Conservation (phyloP, 2,329 filamentous ascomycete species). For the Exophiala sp. region DNA sequence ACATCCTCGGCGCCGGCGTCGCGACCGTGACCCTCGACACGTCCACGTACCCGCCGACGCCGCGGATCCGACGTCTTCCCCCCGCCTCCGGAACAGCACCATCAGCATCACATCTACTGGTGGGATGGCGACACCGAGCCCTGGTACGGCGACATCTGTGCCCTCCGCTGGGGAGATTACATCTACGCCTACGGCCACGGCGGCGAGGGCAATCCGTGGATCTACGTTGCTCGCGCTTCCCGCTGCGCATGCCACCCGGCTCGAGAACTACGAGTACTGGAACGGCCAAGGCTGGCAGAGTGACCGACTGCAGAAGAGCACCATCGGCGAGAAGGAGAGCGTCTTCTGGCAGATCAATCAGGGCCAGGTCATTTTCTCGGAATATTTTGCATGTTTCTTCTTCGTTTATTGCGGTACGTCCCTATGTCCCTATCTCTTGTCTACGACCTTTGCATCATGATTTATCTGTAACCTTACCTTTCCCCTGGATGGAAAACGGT, state of each 20-base stretch:
- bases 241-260: conserved; percentile 16
- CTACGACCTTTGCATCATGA: too few species aligned
- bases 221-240: conserved; percentile 27
- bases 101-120: conserved; percentile 18
- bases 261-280: conserved; percentile 29
- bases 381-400: conserved; percentile 25
- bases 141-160: conserved; percentile 30
- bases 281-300: conserved; percentile 26
- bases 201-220: conserved; percentile 24
- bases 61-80: conserved; percentile 20
- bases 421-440: too few species aligned
- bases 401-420: conserved; percentile 29
- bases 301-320: conserved; percentile 15
- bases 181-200: conserved; percentile 30
- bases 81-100: not conserved
- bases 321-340: conserved; percentile 26
- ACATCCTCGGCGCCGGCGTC: conserved; percentile 28
- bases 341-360: conserved; percentile 31
- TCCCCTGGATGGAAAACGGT: too few species aligned
- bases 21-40: conserved; percentile 24
- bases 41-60: conserved; percentile 17
- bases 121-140: conserved; percentile 28
- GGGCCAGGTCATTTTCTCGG: conserved; percentile 29
- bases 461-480: too few species aligned
- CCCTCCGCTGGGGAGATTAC: conserved; percentile 19